Evolutionary conservation across 1,139 yeast genomes (phyloP).

Genomic region (Saccharomyces hybrid): DNA sequence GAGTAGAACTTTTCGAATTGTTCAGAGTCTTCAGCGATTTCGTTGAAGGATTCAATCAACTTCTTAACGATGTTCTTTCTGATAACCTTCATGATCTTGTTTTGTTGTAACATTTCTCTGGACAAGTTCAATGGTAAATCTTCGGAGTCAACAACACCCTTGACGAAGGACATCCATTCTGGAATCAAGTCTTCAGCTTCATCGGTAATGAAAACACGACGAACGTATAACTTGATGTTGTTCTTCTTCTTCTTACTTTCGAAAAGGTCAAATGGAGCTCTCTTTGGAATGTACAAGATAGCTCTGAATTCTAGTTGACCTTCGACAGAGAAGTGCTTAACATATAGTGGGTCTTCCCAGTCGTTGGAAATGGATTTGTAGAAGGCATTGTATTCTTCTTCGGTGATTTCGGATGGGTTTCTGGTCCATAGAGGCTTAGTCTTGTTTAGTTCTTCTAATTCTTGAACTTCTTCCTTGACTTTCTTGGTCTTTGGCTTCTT

Average conservation of each 20-base stretch:
- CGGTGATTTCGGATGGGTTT: conserved; percentile 94
- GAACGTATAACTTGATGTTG: conserved; percentile 97
- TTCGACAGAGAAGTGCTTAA: conserved; percentile 98
- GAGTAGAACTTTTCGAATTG: conserved; percentile 98
- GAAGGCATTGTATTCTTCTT: conserved; percentile 98
- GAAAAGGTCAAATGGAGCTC: conserved; percentile 98
- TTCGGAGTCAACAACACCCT: conserved; percentile 99
- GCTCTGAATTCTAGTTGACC: conserved; percentile 99
- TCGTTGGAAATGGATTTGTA: conserved; percentile 99
- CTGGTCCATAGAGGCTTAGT: conserved; percentile 99
- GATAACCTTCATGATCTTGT: conserved; percentile 98
- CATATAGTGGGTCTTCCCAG: conserved; percentile 99
- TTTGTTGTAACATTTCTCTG: conserved; percentile 99
- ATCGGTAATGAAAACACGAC: conserved; percentile 99
- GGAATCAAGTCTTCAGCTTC: conserved; percentile 99
- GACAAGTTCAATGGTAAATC: conserved; percentile 99
- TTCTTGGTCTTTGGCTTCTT: conserved; percentile 67
- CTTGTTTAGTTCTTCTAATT: conserved; percentile 96
- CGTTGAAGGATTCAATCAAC: conserved; percentile 96
- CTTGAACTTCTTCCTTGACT: conserved; percentile 79
- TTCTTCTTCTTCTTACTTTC: conserved; percentile 98
- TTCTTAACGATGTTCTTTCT: conserved; percentile 99
- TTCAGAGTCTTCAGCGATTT: conserved; percentile 97
- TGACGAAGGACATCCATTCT: conserved; percentile 96
- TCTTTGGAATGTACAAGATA: conserved; percentile 93